Base-by-base conservation (phyloP, 2,329 filamentous ascomycete species). In the Pseudodiploospora longispora region DNA sequence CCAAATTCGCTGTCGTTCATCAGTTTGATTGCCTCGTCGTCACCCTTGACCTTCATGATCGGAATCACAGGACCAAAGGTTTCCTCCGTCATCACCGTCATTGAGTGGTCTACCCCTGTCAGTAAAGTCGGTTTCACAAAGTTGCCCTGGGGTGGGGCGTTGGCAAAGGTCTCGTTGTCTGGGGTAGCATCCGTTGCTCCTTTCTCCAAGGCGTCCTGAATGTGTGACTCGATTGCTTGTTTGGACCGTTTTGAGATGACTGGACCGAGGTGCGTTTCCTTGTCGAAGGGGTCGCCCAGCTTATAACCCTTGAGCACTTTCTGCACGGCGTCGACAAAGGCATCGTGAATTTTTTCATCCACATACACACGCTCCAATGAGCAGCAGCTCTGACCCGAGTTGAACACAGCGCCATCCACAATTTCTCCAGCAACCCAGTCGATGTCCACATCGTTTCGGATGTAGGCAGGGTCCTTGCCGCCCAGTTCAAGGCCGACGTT, bases 1-100 rank as follows among this genome's bases (percentile, higher is more conserved):
- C 91, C 91, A 60, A 95, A 95, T 52, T 95, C 83, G 67, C 87
- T 93, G 62, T 95, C 89, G 57, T 96, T 96, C 89, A 97, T 96
- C 41, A 91, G 68, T 53, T 72, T 69, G 49, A 96, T 69, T 2
- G 91, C 91, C 65, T 96, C 88, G 12, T 77, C 77, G 57, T 96
- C 91, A 53, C 72, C 72, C 59, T 80, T 79, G 49, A 96, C 90
- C 63, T 86, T 87, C 82, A 91, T 87, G 12, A 96, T 80, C 1
- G 90, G 85, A 55, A 97, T 91, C 12, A 96, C 80, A 1, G 91
- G 91, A 0, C 91, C 91, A 60, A 97, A 97, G 0, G 90, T 96
- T 72, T 97, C 91, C 52, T 95, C 88, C 27, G 72, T 87, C 87
- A 96, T 96, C 50, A 95, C 82, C 4, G 69, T 68, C 90, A 95